Evolutionary conservation across 2,329 filamentous ascomycete genomes (phyloP).

Genomic region (Penicillium crustosum): DNA sequence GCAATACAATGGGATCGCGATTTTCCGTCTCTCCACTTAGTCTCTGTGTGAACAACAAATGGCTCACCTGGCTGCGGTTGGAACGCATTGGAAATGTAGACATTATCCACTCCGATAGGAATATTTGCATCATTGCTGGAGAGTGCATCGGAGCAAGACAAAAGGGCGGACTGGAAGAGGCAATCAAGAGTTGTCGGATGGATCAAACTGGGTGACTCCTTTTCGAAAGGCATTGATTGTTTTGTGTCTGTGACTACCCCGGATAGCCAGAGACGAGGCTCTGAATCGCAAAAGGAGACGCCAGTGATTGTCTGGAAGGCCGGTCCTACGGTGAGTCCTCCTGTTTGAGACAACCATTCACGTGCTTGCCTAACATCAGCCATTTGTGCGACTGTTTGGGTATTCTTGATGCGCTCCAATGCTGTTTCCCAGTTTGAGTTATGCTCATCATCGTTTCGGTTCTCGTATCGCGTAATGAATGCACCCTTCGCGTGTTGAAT

Average conservation of each 20-base stretch:
- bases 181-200: conserved; percentile 26
- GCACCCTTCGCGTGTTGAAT: conserved; percentile 22
- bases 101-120: conserved; percentile 21
- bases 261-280: conserved; percentile 15
- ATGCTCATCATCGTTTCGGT: conserved; percentile 6
- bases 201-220: conserved; percentile 17
- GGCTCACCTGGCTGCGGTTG: conserved; percentile 15
- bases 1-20: conserved; percentile 19
- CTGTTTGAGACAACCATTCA: conserved; percentile 23
- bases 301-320: conserved; percentile 17
- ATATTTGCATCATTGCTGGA: conserved; percentile 20
- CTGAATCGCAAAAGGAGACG: conserved; percentile 13
- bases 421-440: conserved; percentile 15
- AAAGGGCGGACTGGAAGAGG: conserved; percentile 24
- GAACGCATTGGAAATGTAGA: conserved; percentile 19
- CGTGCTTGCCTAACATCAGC: conserved; percentile 18
- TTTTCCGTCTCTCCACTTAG: conserved; percentile 15
- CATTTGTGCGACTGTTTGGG: conserved; percentile 10
- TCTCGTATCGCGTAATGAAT: conserved; percentile 13
- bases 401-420: conserved; percentile 18
- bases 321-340: conserved; percentile 19
- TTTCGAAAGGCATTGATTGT: conserved; percentile 20
- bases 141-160: conserved; percentile 18
- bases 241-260: conserved; percentile 20
- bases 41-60: conserved; percentile 21